Base-by-base conservation (phyloP, 768 basidiomycete genomes). In the Mycena epipterygia region DNA sequence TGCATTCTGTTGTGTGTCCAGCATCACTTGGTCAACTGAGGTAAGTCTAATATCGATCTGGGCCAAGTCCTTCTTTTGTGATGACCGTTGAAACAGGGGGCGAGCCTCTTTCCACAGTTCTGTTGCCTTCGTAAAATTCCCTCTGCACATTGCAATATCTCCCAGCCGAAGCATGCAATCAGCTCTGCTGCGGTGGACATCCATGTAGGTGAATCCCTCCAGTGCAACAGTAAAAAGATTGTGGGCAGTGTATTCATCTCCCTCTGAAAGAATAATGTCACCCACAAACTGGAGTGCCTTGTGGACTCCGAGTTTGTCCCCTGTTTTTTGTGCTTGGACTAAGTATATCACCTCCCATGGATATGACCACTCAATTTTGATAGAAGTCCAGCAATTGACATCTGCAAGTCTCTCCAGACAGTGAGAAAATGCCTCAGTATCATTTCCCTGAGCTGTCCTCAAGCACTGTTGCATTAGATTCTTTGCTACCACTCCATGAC, bases 21-120 rank as follows among this genome's bases (percentile, higher is more conserved):
- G 37, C 41, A 56, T 73, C 16, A 75, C 73, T 72, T 70, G 21
- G 2, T 41, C 39, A 41, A 41, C 13, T 14, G 6, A 7, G 19
- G 39, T n/a, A 46, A 46, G 44, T n/a, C 44, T 46, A 19, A 3
- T 46, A 13, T 46, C 23, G 3, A 46, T 46, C 23, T 23, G n/a
- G 2, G 9, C 44, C 11, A 46, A 3, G 9, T 19, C 2, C 5
- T 46, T n/a, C 2, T 8, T 13, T 23, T 46, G 44, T 9, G 19
- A 46, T n/a, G 44, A 46, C n/a, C n/a, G 3, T 13, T 46, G 5
- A 23, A 46, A 46, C 44, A 46, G 13, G n/a, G n/a, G 44, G 9
- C 23, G 21, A 23, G 44, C 23, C 13, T n/a, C 44, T 5, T 19
- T 23, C 44, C 44, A 46, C 3, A 46, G 13, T 25, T 11, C 44